Conservation (phyloP, 108 stramenopile genomes). For the Nannochloropsis gaditana region DNA sequence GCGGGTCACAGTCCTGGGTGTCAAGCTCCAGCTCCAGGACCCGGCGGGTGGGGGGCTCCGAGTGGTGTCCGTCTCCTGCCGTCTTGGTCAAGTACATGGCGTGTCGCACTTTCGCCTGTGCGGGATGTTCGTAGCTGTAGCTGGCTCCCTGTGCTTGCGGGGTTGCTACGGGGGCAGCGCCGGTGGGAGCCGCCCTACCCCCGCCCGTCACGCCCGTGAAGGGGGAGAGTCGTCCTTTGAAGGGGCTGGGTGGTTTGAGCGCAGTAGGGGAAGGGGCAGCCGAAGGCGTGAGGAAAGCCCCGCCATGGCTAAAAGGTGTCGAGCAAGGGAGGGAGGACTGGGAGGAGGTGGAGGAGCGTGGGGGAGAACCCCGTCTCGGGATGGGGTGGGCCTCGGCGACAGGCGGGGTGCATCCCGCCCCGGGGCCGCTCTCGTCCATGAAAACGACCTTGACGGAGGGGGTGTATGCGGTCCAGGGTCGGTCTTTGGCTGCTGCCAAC, state of each 20-base stretch:
- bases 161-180: neutral
- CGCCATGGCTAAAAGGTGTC: neutral
- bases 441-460: neutral
- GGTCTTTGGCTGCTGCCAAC: neutral
- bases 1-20: neutral
- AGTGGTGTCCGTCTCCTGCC: neutral
- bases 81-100: slow-evolving; percentile 32
- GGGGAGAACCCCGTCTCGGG: too few species aligned
- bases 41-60: neutral
- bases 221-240: neutral
- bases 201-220: neutral
- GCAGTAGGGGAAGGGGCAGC: neutral
- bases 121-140: neutral
- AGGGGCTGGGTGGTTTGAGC: neutral
- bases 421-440: neutral
- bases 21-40: neutral
- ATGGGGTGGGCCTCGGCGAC: too few species aligned
- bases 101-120: neutral
- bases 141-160: neutral
- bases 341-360: too few species aligned
- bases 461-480: neutral
- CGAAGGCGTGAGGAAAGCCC: neutral
- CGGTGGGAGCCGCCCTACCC: neutral
- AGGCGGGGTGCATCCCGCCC: too few species aligned
- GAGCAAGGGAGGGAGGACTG: too few species aligned